These are phyloP conservation scores for Megacollybia platyphylla DNA, from an alignment of 1,284 basidiomycete genomes.

Conservation along the genomic window DNA sequence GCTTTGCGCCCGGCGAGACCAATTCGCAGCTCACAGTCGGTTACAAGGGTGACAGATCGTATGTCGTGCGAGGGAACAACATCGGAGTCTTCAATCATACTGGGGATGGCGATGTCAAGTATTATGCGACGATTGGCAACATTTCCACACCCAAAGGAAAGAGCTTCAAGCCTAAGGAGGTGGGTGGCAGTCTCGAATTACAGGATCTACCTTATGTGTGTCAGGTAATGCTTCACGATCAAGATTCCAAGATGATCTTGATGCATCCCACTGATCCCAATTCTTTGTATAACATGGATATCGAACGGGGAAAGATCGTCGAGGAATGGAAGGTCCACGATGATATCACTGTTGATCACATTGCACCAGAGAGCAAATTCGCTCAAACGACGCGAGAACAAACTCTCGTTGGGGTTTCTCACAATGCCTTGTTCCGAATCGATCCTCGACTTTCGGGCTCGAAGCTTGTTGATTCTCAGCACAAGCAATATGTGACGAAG, in stretches of 20 bases:
- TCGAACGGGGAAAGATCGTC: slow-evolving; percentile 93
- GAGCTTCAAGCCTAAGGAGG: slow-evolving; percentile 79
- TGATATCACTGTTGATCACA: slow-evolving; percentile 74
- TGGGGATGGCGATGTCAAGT: slow-evolving; percentile 71
- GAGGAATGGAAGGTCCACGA: slow-evolving; percentile 99
- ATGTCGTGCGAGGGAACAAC: slow-evolving; percentile 90
- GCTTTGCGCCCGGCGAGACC: slow-evolving; percentile 40
- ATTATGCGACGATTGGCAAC: slow-evolving; percentile 82
- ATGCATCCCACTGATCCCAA: slow-evolving; percentile 81
- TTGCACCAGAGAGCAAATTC: slow-evolving; percentile 90
- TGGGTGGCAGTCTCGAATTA: slow-evolving; percentile 18
- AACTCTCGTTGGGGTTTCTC: slow-evolving; percentile 86
- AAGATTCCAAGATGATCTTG: slow-evolving; percentile 92
- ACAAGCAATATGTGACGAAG: slow-evolving; percentile 93
- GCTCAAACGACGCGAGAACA: slow-evolving; percentile 90
- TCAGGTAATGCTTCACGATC: slow-evolving; percentile 96
- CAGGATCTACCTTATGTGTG: neutral
- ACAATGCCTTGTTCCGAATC: slow-evolving; percentile 94
- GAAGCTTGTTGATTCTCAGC: slow-evolving; percentile 91
- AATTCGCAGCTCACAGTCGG: slow-evolving; percentile 93
- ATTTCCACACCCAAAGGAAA: slow-evolving; percentile 76
- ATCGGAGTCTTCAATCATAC: slow-evolving; percentile 95
- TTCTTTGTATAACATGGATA: slow-evolving; percentile 85
- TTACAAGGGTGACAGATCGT: slow-evolving; percentile 93
- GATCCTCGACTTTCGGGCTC: slow-evolving; percentile 87